Conservation (phyloP, 225 moss, liverwort and hornwort genomes). For the Neckera pumila region DNA sequence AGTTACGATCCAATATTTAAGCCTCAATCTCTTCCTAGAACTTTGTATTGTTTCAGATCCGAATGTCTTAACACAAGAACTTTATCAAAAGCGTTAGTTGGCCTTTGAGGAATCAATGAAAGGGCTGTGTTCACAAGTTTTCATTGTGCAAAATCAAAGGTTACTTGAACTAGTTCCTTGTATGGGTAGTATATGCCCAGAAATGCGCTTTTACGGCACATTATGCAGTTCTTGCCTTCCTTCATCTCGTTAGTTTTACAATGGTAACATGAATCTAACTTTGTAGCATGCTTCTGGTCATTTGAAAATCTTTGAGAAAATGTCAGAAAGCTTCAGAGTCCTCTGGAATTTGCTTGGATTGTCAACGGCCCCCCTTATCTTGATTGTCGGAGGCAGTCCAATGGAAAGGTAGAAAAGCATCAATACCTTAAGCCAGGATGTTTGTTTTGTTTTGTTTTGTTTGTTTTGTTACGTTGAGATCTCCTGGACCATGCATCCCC, state of each 20-base stretch:
- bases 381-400: not conserved
- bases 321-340: not conserved
- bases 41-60: not conserved
- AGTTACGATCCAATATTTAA: not conserved
- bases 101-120: not conserved
- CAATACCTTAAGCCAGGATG: too few species aligned
- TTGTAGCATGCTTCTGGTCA: not conserved
- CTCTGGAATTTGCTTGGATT: not conserved
- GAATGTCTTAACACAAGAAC: not conserved
- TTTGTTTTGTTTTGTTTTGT: too few species aligned
- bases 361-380: not conserved
- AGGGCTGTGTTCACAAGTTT: not conserved
- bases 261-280: not conserved
- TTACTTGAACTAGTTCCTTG: not conserved
- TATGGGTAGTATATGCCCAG: not conserved
- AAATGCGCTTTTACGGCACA: not conserved
- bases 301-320: not conserved
- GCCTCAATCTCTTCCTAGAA: not conserved
- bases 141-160: not conserved
- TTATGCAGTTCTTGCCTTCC: not conserved
- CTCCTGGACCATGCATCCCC: too few species aligned
- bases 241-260: not conserved
- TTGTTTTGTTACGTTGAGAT: too few species aligned
- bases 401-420: not conserved
- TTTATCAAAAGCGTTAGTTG: not conserved